These are phyloP conservation scores for Mucuna pruriens DNA, from an alignment of 306 rosid species.

Conservation along the genomic window DNA sequence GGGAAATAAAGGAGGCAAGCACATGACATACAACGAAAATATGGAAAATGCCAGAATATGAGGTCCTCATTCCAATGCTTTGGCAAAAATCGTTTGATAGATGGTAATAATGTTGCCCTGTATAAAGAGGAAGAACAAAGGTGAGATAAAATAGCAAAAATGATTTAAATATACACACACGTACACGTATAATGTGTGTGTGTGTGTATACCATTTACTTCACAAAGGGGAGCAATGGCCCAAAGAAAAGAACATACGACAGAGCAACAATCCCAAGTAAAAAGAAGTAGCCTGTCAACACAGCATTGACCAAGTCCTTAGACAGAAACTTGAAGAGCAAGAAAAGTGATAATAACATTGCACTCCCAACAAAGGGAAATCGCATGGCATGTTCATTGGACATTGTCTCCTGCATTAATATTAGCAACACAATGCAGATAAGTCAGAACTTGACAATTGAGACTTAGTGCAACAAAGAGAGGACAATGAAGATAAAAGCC, in stretches of 20 bases:
- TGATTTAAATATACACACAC: not conserved
- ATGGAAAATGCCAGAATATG: slow-evolving; percentile 69
- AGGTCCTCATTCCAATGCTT: slow-evolving; percentile 61
- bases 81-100: slow-evolving; percentile 67
- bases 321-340: slow-evolving; percentile 83
- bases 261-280: slow-evolving; percentile 85
- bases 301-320: slow-evolving; percentile 85
- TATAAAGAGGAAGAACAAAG: slow-evolving; percentile 33
- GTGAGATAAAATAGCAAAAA: not conserved
- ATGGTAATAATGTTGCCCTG: slow-evolving; percentile 83
- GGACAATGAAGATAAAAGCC: not conserved
- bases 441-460: not conserved
- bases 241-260: slow-evolving; percentile 56
- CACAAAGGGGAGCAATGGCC: not conserved
- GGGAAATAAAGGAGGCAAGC: not conserved
- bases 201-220: not conserved
- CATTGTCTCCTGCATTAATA: slow-evolving; percentile 77
- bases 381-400: slow-evolving; percentile 91
- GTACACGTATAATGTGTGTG: not conserved
- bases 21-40: slow-evolving; percentile 65
- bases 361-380: slow-evolving; percentile 88
- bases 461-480: not conserved
- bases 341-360: slow-evolving; percentile 81
- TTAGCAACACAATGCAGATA: slow-evolving; percentile 16
- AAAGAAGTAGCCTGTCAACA: slow-evolving; percentile 76